Evolutionary conservation across 2,329 filamentous ascomycete genomes (phyloP).

Genomic region (Ophiostoma sp.): DNA sequence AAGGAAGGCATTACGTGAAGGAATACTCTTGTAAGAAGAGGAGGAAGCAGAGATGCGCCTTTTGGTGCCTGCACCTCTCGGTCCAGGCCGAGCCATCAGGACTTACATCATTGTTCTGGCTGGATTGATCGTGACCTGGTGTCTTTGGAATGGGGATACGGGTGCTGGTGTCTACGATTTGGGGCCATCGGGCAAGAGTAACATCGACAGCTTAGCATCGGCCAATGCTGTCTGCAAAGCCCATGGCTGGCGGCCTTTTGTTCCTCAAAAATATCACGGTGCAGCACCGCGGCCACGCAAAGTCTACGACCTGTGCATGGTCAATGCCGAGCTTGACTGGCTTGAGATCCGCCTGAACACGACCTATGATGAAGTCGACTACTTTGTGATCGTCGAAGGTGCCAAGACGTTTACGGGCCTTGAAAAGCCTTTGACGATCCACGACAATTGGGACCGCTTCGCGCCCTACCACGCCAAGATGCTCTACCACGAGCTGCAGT

Average conservation of each 20-base stretch:
- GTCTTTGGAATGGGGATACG: conserved; percentile 10
- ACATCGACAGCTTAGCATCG: not conserved
- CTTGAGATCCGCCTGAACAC: conserved; percentile 64
- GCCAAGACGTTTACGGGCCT: conserved; percentile 58
- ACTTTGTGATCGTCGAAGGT: conserved; percentile 65
- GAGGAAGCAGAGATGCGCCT: conserved; percentile 11
- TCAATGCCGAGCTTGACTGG: conserved; percentile 65
- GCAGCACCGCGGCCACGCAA: conserved; percentile 41
- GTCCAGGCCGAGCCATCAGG: conserved; percentile 18
- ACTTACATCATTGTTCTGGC: not conserved
- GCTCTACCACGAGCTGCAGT: conserved; percentile 56
- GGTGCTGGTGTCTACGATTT: not conserved
- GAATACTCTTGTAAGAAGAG: not conserved
- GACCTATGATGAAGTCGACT: conserved; percentile 60
- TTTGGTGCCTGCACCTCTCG: conserved; percentile 12
- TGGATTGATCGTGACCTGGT: conserved; percentile 16
- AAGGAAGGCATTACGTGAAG: not conserved
- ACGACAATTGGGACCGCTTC: conserved; percentile 55
- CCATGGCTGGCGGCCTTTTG: conserved; percentile 44
- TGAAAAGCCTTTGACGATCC: conserved; percentile 55
- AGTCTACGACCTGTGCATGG: conserved; percentile 62
- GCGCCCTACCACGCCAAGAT: conserved; percentile 58
- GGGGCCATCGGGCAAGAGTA: not conserved
- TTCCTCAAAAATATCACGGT: not conserved
- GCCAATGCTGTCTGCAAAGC: conserved; percentile 37